A percentile compares a stretch with the other conserved stretches of the same genome.
These are phyloP conservation scores for Termitomyces sp. DNA, from an alignment of 768 basidiomycete species.

Conservation along the genomic window DNA sequence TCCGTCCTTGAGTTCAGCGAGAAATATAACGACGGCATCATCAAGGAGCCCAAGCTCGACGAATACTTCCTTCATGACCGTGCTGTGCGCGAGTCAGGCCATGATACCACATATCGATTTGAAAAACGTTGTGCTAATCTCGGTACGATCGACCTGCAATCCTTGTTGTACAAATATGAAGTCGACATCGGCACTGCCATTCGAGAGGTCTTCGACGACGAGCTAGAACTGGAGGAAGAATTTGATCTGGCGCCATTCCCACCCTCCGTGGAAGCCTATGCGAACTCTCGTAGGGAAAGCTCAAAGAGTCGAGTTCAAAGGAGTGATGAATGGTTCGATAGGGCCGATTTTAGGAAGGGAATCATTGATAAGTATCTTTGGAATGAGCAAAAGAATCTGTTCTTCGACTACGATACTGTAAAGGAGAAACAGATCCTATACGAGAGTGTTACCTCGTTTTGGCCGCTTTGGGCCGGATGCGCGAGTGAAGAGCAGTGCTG, in stretches of 20 bases:
- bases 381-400: slow-evolving; percentile 93
- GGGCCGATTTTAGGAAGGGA: slow-evolving; percentile 79
- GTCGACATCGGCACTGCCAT: slow-evolving; percentile 98
- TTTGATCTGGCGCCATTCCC: slow-evolving; percentile 93
- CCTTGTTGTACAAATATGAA: slow-evolving; percentile 97
- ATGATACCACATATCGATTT: slow-evolving; percentile 95
- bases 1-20: slow-evolving; percentile 96
- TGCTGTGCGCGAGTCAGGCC: slow-evolving; percentile 93
- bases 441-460: slow-evolving; percentile 95
- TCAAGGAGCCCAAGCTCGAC: slow-evolving; percentile 87
- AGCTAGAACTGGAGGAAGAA: slow-evolving; percentile 89
- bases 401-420: slow-evolving; percentile 95
- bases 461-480: slow-evolving; percentile 97
- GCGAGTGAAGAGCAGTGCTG: slow-evolving; percentile 94
- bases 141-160: slow-evolving; percentile 93
- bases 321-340: slow-evolving; percentile 90
- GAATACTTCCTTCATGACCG: slow-evolving; percentile 98
- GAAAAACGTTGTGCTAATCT: slow-evolving; percentile 98
- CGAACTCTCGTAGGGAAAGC: slow-evolving; percentile 55
- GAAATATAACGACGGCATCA: slow-evolving; percentile 82
- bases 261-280: slow-evolving; percentile 68
- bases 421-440: slow-evolving; percentile 90
- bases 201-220: slow-evolving; percentile 90
- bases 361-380: slow-evolving; percentile 94
- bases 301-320: slow-evolving; percentile 61